Conservation (phyloP, 345 rosid species). For the Gossypium ekmanianum region DNA sequence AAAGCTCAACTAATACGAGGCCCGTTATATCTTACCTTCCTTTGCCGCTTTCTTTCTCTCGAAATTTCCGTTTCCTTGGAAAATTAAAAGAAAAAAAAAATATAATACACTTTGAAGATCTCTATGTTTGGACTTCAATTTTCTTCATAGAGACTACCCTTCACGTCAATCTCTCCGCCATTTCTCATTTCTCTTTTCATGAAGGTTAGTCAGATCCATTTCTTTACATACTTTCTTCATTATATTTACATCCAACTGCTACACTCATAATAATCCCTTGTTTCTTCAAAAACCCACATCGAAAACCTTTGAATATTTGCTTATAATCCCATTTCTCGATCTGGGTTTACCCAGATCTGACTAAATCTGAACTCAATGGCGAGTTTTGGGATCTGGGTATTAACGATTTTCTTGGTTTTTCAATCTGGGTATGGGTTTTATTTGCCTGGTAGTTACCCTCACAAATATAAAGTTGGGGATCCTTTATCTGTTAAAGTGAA, state of each 20-base stretch:
- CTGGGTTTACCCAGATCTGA: slow-evolving; percentile 51
- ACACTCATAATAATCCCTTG: neutral
- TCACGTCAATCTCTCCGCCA: neutral
- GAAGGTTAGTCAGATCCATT: slow-evolving; percentile 11
- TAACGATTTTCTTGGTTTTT: slow-evolving; percentile 30
- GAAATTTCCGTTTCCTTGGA: neutral
- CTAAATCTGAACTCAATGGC: slow-evolving; percentile 31
- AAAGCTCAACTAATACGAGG: neutral
- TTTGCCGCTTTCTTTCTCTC: neutral
- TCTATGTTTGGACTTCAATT: slow-evolving; percentile 1
- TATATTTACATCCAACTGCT: neutral
- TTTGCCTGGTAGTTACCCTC: slow-evolving; percentile 72
- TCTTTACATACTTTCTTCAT: neutral
- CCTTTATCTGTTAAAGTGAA: slow-evolving; percentile 63
- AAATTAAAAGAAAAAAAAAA: neutral
- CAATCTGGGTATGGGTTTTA: slow-evolving; percentile 50
- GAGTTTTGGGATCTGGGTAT: slow-evolving; percentile 44
- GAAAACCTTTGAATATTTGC: neutral
- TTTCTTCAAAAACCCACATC: neutral
- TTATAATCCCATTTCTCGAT: slow-evolving; percentile 24
- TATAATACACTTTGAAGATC: slow-evolving; percentile 1
- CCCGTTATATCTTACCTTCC: neutral
- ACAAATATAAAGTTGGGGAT: slow-evolving; percentile 43
- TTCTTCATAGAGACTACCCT: neutral
- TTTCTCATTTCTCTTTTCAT: neutral